Evolutionary conservation across 2,329 filamentous ascomycete genomes (phyloP).

Genomic region (Epichloe uncinata): DNA sequence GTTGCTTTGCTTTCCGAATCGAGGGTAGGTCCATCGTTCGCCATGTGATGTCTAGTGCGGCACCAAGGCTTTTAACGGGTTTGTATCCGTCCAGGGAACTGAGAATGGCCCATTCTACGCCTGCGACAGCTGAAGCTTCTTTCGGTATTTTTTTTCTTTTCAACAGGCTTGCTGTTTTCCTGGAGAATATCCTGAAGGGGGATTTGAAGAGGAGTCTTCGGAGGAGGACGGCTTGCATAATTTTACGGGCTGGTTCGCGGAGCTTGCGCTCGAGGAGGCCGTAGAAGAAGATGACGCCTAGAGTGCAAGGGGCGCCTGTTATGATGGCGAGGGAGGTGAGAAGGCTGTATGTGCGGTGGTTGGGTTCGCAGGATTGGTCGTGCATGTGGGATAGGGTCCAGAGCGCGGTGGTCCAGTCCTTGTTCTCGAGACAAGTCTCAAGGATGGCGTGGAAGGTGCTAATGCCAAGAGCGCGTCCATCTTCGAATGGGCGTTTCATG

Average conservation of each 20-base stretch:
- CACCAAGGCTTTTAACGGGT: slow-evolving; percentile 15
- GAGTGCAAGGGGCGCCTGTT: slow-evolving; percentile 17
- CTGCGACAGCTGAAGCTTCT: slow-evolving; percentile 10
- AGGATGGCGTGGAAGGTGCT: slow-evolving; percentile 27
- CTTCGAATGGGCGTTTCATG: slow-evolving; percentile 13
- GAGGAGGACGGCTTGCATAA: slow-evolving; percentile 15
- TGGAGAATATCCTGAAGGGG: slow-evolving; percentile 17
- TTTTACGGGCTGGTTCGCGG: slow-evolving; percentile 11
- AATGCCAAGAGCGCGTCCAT: slow-evolving; percentile 13
- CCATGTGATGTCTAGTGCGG: slow-evolving; percentile 14
- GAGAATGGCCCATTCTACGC: slow-evolving; percentile 19
- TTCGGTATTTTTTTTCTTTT: slow-evolving; percentile 7
- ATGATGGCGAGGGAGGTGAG: slow-evolving; percentile 25
- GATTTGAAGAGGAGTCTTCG: slow-evolving; percentile 12
- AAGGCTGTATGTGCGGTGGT: slow-evolving; percentile 21
- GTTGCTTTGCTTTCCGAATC: background rate
- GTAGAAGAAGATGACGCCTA: slow-evolving; percentile 21
- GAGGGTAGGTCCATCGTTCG: slow-evolving; percentile 13
- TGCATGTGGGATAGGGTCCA: slow-evolving; percentile 17
- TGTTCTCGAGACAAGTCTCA: slow-evolving; percentile 14
- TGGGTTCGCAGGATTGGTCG: slow-evolving; percentile 12
- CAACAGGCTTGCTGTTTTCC: slow-evolving; percentile 12
- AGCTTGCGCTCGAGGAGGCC: slow-evolving; percentile 19
- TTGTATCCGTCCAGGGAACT: slow-evolving; percentile 15
- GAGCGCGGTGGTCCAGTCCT: slow-evolving; percentile 19